Conservation (phyloP, 495 filamentous ascomycete species). For the Parachaetomium inaequale region DNA sequence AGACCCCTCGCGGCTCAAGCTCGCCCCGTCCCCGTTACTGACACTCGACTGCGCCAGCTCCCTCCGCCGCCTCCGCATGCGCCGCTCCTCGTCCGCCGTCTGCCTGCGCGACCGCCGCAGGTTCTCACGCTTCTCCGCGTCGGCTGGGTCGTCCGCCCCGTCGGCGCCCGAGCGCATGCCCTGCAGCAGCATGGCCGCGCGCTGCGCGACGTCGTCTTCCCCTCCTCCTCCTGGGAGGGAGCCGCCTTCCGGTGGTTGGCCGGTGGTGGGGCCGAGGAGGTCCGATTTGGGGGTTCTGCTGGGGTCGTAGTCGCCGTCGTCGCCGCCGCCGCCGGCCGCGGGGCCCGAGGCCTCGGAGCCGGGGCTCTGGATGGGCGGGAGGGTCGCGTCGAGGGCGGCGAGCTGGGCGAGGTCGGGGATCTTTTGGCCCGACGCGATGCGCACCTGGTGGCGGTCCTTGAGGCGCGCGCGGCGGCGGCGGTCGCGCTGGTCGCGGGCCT, state of each 20-base stretch:
- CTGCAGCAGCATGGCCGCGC: conserved; percentile 77
- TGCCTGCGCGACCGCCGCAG: conserved; percentile 59
- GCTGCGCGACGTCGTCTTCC: conserved; percentile 74
- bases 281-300: conserved; percentile 35
- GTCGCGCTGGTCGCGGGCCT: conserved; percentile 81
- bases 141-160: conserved; percentile 53
- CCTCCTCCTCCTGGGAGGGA: conserved; percentile 42
- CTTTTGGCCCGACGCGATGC: conserved; percentile 80
- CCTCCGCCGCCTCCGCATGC: conserved; percentile 53
- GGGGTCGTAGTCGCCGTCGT: conserved; percentile 31
- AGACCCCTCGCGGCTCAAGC: conserved; percentile 12
- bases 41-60: conserved; percentile 48
- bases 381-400: conserved; percentile 42
- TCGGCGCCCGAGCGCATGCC: conserved; percentile 63
- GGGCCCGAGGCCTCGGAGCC: conserved; percentile 22
- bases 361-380: conserved; percentile 22
- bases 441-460: conserved; percentile 89
- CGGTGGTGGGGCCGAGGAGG: conserved; percentile 31
- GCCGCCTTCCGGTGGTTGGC: not conserved
- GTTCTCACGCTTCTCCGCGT: conserved; percentile 54
- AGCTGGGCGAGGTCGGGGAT: conserved; percentile 65
- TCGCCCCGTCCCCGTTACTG: conserved; percentile 22
- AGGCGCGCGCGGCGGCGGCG: conserved; percentile 79
- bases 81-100: conserved; percentile 67
- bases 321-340: too few relatives aligned